A percentile compares a stretch with the other conserved stretches of the same genome.
Conservation (phyloP, 306 rosid species). For the Cicer chorassanicum region DNA sequence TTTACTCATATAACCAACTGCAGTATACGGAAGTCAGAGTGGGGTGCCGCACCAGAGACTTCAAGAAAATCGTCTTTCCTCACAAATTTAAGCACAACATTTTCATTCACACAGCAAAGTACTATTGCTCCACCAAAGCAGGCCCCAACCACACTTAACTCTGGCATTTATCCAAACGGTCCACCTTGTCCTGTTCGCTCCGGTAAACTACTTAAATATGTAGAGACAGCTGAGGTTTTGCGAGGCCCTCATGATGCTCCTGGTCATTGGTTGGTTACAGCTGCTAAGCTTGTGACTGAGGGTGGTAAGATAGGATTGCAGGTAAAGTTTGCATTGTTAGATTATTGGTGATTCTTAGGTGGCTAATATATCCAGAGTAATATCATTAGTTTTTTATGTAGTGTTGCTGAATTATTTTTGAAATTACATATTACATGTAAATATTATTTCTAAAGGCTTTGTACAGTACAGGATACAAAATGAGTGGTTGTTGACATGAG, state of each 20-base stretch:
- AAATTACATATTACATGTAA: conserved; percentile 38
- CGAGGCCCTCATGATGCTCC: conserved; percentile 92
- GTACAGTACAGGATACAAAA: conserved; percentile 52
- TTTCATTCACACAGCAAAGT: conserved; percentile 83
- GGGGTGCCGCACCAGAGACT: conserved; percentile 80
- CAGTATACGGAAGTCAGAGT: conserved; percentile 75
- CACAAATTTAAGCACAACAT: conserved; percentile 84
- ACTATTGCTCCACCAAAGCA: conserved; percentile 66
- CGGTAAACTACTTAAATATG: conserved; percentile 69
- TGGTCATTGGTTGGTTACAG: conserved; percentile 92
- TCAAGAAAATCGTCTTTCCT: conserved; percentile 79
- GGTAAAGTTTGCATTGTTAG: conserved; percentile 89
- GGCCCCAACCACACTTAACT: conserved; percentile 73
- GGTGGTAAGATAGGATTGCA: conserved; percentile 82
- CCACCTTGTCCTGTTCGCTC: conserved; percentile 75
- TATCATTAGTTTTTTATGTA: conserved; percentile 22
- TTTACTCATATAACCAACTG: conserved; percentile 72
- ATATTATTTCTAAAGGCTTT: conserved; percentile 44
- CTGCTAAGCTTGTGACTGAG: conserved; percentile 81
- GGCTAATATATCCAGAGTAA: conserved; percentile 35
- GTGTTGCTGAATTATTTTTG: conserved; percentile 42
- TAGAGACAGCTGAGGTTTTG: conserved; percentile 81
- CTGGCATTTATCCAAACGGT: conserved; percentile 86
- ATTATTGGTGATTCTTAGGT: conserved; percentile 60
- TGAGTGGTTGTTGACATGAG: conserved; percentile 47